Conservation (phyloP, 257 asterid species). For the Rehmannia glutinosa region DNA sequence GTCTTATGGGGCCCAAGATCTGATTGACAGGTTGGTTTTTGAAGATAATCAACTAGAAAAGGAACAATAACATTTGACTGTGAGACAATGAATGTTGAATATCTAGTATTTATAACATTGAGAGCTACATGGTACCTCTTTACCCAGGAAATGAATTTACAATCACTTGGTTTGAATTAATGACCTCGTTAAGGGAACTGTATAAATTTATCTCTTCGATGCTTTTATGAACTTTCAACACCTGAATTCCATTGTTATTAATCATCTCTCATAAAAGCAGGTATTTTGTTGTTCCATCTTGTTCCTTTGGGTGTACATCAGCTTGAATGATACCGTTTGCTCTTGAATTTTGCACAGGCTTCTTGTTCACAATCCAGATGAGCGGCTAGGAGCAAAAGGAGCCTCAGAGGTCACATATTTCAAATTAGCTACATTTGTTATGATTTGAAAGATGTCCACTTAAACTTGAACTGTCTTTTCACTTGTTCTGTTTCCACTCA, state of each 20-base stretch:
- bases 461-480: slow-evolving; percentile 7
- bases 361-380: slow-evolving; percentile 79
- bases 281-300: not conserved
- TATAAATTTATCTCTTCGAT: not conserved
- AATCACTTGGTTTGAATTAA: not conserved
- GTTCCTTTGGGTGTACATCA: slow-evolving; percentile 6
- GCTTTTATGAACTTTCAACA: slow-evolving; percentile 3
- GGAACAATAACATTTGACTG: not conserved
- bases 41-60: slow-evolving; percentile 4
- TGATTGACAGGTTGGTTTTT: slow-evolving; percentile 72
- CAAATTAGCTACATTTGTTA: slow-evolving; percentile 1
- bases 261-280: slow-evolving; percentile 9
- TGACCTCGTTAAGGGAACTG: not conserved
- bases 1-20: slow-evolving; percentile 76
- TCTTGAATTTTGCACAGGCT: slow-evolving; percentile 44
- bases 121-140: slow-evolving; percentile 12
- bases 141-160: not conserved
- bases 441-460: slow-evolving; percentile 12
- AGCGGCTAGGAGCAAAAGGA: slow-evolving; percentile 86
- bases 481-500: slow-evolving; percentile 29
- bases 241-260: not conserved
- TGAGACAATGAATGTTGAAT: slow-evolving; percentile 1
- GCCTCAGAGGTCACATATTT: slow-evolving; percentile 69
- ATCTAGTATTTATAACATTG: slow-evolving; percentile 13
- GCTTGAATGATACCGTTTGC: slow-evolving; percentile 21